Base-by-base conservation (phyloP, 805 yeast species). In the Tetrapisispora phaffii region DNA sequence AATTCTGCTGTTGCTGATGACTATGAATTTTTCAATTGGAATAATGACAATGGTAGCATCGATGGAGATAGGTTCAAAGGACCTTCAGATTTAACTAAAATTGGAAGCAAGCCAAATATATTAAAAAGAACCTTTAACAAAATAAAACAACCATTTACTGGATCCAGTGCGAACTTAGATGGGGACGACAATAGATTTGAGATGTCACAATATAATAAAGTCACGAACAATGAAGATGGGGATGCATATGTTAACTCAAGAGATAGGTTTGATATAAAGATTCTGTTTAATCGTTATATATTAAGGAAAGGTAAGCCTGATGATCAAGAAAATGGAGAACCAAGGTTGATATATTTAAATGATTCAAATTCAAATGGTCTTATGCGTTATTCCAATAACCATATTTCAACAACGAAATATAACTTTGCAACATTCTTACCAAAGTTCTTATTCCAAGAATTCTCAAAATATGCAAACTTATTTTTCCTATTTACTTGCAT, bases 391-490 rank as follows among this genome's bases (percentile, higher is more conserved):
- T 72, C 75, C 46, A 89, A 80, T 47, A 93, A 93, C 64, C 89
- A 89, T 60, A 82, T 93, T 51, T 84, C 95, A 24, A 94, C 99
- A 4, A 89, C 98, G 12, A 93, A 93, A 62, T 93, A 94, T 69
- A 94, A 93, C 61, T 66, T 80, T 47, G 95, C 93, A 21, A 94
- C 98, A 0, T 93, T 93, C 57, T 51, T 93, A 41, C 98, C 98
- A 20, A 94, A 94, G 65, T 93, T 93, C 60, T 67, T 93, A 51
- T 87, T 88, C 56, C 98, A 93, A 69, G 98, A 93, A 66, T 94
- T 93, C 66, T 85, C 96, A 50, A 93, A 90, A 65, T 94, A 93
- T 62, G 97, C 99, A 10, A 93, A 93, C 60, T 70, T 93, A 63
- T 93, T 93, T 67, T 93, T 93, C 63, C 69, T 93, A 43, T 85